Conservation (phyloP, 2,329 filamentous ascomycete species). For the Elsinoe perseae region DNA sequence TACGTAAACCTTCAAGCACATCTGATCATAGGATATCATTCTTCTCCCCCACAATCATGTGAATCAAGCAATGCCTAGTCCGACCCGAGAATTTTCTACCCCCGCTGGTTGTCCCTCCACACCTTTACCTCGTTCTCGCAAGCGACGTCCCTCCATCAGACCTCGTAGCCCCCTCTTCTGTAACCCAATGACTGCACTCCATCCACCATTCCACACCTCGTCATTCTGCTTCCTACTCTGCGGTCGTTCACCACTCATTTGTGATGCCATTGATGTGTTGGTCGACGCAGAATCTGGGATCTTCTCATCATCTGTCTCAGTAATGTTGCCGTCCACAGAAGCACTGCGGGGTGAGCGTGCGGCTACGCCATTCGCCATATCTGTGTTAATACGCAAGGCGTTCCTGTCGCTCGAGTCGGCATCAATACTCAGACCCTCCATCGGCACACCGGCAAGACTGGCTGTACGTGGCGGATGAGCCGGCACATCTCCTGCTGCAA, state of each 20-base stretch:
- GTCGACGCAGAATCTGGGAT: slow-evolving; percentile 30
- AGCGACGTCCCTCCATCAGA: slow-evolving; percentile 84
- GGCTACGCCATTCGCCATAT: slow-evolving; percentile 32
- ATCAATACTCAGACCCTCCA: slow-evolving; percentile 24
- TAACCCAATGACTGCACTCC: slow-evolving; percentile 85
- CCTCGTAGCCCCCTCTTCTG: slow-evolving; percentile 90
- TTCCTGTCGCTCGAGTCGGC: slow-evolving; percentile 30
- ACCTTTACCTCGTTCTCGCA: slow-evolving; percentile 61
- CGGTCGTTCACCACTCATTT: slow-evolving; percentile 31
- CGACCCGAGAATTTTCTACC: slow-evolving; percentile 28
- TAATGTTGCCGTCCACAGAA: slow-evolving; percentile 24
- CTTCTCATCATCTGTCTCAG: slow-evolving; percentile 29
- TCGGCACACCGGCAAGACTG: slow-evolving; percentile 36
- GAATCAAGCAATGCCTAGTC: slow-evolving; percentile 18
- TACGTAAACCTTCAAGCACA: neutral
- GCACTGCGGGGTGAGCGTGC: slow-evolving; percentile 31
- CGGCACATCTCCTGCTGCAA: slow-evolving; percentile 33
- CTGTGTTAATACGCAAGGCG: slow-evolving; percentile 45
- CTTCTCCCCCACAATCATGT: slow-evolving; percentile 1
- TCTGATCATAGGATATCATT: neutral
- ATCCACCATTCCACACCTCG: slow-evolving; percentile 71
- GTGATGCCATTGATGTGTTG: slow-evolving; percentile 27
- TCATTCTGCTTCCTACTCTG: slow-evolving; percentile 39
- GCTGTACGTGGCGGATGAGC: slow-evolving; percentile 40
- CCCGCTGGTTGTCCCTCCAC: slow-evolving; percentile 22